Evolutionary conservation across 2,329 filamentous ascomycete genomes (phyloP).

Genomic region (Ascochyta rabiei): DNA sequence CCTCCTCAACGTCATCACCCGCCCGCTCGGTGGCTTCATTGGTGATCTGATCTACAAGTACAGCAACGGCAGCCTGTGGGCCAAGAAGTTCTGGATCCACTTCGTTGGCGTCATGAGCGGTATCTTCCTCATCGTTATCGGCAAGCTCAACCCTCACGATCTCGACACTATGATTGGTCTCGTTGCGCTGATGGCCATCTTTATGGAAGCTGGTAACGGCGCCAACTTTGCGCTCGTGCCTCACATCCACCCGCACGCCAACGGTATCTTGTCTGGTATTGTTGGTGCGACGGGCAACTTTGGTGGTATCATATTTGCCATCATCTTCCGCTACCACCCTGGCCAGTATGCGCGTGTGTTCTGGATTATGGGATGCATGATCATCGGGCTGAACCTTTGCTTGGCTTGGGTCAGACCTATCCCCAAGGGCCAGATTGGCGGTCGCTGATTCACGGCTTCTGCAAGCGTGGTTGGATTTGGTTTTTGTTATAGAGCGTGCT

Average conservation of each 20-base stretch:
- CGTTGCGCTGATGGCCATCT: constrained; percentile 77
- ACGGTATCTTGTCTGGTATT: constrained; percentile 78
- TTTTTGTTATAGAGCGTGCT: constrained; percentile 10
- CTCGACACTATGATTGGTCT: constrained; percentile 75
- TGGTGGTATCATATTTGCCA: constrained; percentile 82
- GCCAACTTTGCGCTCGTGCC: constrained; percentile 86
- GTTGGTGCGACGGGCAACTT: constrained; percentile 83
- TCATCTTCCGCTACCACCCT: constrained; percentile 79
- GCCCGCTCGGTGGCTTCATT: constrained; percentile 69
- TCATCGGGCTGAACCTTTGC: constrained; percentile 70
- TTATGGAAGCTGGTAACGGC: constrained; percentile 84
- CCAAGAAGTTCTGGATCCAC: constrained; percentile 68
- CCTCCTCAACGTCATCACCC: constrained; percentile 71
- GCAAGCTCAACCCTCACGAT: constrained; percentile 65
- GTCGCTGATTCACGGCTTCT: constrained; percentile 30
- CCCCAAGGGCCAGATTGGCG: constrained; percentile 60
- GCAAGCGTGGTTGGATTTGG: not conserved
- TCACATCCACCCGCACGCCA: constrained; percentile 82
- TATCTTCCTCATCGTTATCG: constrained; percentile 67
- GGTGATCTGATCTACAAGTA: constrained; percentile 62
- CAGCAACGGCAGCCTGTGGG: constrained; percentile 60
- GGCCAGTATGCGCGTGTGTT: constrained; percentile 72
- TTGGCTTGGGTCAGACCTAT: constrained; percentile 69
- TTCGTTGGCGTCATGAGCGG: constrained; percentile 63
- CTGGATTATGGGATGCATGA: constrained; percentile 82